A percentile compares a stretch with the other conserved stretches of the same genome.
Evolutionary conservation across 371 early-diverging fungal genomes (phyloP).

Genomic region (Haplosporangium sp.): DNA sequence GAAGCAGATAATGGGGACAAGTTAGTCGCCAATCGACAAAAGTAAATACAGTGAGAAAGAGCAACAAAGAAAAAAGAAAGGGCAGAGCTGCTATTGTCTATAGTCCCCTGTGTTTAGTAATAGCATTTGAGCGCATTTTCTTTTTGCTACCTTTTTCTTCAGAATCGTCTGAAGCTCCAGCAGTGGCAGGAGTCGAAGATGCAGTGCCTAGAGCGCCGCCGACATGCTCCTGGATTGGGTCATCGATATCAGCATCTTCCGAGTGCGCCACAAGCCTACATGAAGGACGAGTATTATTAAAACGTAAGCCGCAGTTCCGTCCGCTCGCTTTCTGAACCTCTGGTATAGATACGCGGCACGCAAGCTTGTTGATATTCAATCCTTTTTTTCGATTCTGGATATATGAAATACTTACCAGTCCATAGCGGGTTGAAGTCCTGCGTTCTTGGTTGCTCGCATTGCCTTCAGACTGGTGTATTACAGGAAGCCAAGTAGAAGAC

Average conservation of each 20-base stretch:
- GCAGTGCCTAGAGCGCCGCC: conserved; percentile 52
- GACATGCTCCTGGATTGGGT: conserved; percentile 52
- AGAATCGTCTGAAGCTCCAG: conserved; percentile 27
- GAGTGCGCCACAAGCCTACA: conserved; percentile 80
- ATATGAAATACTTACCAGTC: conserved; percentile 74
- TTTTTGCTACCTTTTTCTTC: conserved; percentile 59
- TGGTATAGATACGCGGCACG: too few species aligned
- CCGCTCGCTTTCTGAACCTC: too few species aligned
- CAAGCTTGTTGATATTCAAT: not conserved
- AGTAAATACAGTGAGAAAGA: not conserved
- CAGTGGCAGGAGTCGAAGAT: conserved; percentile 29
- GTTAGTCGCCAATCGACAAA: not conserved
- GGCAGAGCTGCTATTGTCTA: too few species aligned
- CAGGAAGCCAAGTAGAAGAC: not conserved
- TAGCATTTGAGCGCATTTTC: too few species aligned
- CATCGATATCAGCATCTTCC: conserved; percentile 78
- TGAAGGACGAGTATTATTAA: not conserved
- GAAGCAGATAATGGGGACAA: not conserved
- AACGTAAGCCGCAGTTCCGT: too few species aligned
- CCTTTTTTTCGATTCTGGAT: not conserved
- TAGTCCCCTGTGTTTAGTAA: too few species aligned
- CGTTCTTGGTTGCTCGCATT: conserved; percentile 80
- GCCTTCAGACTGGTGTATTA: conserved; percentile 59
- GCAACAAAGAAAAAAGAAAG: not conserved
- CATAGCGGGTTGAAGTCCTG: conserved; percentile 90